Base-by-base conservation (phyloP, 1,284 basidiomycete genomes). In the Moesziomyces parantarcticus region DNA sequence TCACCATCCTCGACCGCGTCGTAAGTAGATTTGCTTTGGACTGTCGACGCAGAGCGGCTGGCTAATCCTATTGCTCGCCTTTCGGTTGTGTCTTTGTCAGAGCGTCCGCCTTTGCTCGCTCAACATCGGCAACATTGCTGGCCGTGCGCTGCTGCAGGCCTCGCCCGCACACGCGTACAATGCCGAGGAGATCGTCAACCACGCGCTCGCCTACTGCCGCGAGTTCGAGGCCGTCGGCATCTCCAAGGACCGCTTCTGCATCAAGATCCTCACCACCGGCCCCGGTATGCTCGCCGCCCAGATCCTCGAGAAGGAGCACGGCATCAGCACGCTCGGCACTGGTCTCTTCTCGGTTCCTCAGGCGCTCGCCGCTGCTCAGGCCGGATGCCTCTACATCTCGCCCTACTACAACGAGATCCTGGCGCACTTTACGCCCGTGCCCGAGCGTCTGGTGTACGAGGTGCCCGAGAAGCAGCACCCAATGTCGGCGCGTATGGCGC, bases 221-320 rank as follows among this genome's bases (percentile, higher is more conserved):
- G 58, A 68, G 47, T 68, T 68, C 14, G 58, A 50, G 2, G 50
- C 49, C 2, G 48, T 26, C 18, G 68, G 61, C 1, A 65, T 64
- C 43, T 41, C 47, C 9, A 34, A 73, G 40, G 81, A 83, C 41
- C 67, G 79, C 34, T 83, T 76, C 73, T 81, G 79, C 64, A 81
- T 84, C 77, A 84, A 84, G 69, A 78, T 84, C 46, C 84, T 83
- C 34, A 61, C 77, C 36, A 84, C 84, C 8, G 78, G 79, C 9
- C 75, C 82, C 8, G 83, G 80, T 36, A 78, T 84, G 54, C 73
- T 71, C 39, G 84, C 84, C n/a, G 79, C 82, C 1, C 14, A 23
- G 9, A 63, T 59, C 14, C 46, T 69, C 25, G 51, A 62, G 44
- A 64, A 64, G 47, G 68, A 79, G 43, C 75, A 73, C 21, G 83